Evolutionary conservation across 2,329 filamentous ascomycete species (phyloP).

Genomic region (Boeremia exigua): DNA sequence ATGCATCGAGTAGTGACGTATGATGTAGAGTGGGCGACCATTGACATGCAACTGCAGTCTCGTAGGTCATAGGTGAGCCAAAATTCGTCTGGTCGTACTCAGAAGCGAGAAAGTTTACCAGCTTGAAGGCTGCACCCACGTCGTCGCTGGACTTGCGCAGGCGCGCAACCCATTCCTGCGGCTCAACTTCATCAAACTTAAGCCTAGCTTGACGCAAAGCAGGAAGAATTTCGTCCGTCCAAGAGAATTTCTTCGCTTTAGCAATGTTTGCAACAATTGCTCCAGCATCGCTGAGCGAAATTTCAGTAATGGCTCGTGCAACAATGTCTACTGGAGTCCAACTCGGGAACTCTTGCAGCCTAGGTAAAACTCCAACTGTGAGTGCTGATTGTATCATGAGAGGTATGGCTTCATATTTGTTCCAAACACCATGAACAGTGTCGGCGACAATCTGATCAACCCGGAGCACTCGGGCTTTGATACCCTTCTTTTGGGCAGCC

Average conservation of each 20-base stretch:
- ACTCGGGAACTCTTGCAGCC: conserved; percentile 46
- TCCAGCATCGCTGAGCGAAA: conserved; percentile 25
- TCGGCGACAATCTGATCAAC: conserved; percentile 58
- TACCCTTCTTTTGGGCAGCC: conserved; percentile 24
- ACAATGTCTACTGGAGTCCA: conserved; percentile 44
- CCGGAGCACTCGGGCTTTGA: conserved; percentile 35
- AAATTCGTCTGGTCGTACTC: conserved; percentile 55
- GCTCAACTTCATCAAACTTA: conserved; percentile 32
- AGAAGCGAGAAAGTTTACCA: conserved; percentile 60
- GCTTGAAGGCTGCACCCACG: conserved; percentile 58
- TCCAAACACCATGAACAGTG: conserved; percentile 56
- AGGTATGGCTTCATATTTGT: conserved; percentile 57
- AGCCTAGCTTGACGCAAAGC: conserved; percentile 53
- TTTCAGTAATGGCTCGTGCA: conserved; percentile 32
- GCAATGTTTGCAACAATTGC: conserved; percentile 59
- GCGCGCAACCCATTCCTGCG: conserved; percentile 32
- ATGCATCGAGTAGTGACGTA: conserved; percentile 21
- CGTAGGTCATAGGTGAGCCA: conserved; percentile 21
- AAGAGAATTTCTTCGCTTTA: conserved; percentile 59
- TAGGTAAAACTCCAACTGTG: conserved; percentile 56
- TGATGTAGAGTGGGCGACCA: conserved; percentile 24
- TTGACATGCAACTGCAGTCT: conserved; percentile 20
- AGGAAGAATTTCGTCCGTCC: conserved; percentile 61
- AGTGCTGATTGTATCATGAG: conserved; percentile 56
- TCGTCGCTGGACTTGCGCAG: conserved; percentile 56